Evolutionary conservation across 2,329 filamentous ascomycete genomes (phyloP).

Genomic region (Paramyrothecium roridum): DNA sequence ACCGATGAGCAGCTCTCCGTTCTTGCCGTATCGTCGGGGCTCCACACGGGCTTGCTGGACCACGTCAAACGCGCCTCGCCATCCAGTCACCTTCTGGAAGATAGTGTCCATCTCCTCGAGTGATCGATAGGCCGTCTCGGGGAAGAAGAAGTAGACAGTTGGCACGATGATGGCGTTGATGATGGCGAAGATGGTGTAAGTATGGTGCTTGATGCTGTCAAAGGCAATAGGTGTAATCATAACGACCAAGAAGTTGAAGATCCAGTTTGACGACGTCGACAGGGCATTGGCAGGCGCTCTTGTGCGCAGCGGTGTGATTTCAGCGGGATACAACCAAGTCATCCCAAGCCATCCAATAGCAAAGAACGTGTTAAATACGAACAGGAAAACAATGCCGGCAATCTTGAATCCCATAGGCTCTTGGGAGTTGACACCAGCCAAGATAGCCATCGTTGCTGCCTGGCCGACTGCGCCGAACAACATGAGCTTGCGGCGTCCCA

Average conservation of each 20-base stretch:
- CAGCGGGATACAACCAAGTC: constrained; percentile 63
- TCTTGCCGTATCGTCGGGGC: constrained; percentile 55
- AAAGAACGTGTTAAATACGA: constrained; percentile 58
- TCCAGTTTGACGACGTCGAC: constrained; percentile 54
- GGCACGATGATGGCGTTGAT: constrained; percentile 62
- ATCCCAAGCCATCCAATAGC: constrained; percentile 57
- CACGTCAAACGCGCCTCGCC: constrained; percentile 28
- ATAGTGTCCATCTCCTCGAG: constrained; percentile 67
- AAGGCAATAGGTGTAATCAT: constrained; percentile 62
- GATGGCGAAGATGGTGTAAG: constrained; percentile 64
- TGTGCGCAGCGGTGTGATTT: constrained; percentile 66
- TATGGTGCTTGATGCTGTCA: constrained; percentile 54
- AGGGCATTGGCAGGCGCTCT: constrained; percentile 60
- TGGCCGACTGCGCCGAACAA: constrained; percentile 64
- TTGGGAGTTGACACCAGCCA: constrained; percentile 52
- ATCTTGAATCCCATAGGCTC: constrained; percentile 49
- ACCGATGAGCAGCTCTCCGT: constrained; percentile 53
- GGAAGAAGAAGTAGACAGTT: constrained; percentile 59
- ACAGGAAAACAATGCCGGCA: constrained; percentile 64
- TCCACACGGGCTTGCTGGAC: constrained; percentile 39
- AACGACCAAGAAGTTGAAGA: constrained; percentile 62
- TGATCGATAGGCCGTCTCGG: constrained; percentile 60
- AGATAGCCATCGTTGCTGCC: constrained; percentile 61
- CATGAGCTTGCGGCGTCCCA: constrained; percentile 69
- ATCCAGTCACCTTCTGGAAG: constrained; percentile 53